Percentiles rank a stretch among this genome's conserved stretches.
Conservation (phyloP, 1,284 basidiomycete species). For the Coniferiporia sulphurascens region DNA sequence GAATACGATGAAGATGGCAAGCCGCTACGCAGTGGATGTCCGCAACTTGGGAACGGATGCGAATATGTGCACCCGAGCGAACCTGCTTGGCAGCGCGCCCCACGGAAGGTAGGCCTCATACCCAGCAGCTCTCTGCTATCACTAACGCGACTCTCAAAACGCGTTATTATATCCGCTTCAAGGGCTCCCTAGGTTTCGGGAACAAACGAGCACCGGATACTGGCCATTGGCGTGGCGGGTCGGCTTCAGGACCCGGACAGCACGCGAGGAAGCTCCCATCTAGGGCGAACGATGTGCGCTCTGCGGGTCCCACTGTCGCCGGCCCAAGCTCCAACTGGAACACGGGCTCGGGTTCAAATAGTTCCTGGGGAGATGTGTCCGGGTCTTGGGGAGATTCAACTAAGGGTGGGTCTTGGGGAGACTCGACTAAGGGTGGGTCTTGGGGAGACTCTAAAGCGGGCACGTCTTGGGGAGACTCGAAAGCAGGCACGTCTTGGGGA, state of each 20-base stretch:
- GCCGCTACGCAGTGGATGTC: neutral
- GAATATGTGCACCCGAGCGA: slow-evolving; percentile 13
- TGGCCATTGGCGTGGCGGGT: neutral
- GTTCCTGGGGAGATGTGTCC: neutral
- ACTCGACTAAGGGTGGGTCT: too few relatives aligned
- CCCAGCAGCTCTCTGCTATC: neutral
- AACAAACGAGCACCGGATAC: neutral
- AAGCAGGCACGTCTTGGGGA: too few relatives aligned
- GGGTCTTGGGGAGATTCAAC: too few relatives aligned
- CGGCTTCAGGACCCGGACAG: neutral
- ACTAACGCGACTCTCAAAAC: neutral
- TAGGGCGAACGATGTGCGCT: neutral
- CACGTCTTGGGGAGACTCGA: too few relatives aligned
- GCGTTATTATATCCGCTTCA: neutral
- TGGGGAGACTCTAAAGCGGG: too few relatives aligned
- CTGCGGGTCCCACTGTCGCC: neutral
- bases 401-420: too few relatives aligned
- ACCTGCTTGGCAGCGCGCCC: neutral
- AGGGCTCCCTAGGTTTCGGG: neutral
- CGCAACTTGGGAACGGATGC: neutral
- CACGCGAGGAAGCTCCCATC: neutral
- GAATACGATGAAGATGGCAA: slow-evolving; percentile 12
- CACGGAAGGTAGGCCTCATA: neutral
- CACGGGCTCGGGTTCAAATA: neutral
- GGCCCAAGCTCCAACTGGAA: neutral